phyloP scores from a whole-genome alignment of 116 monocot genomes.

The Phalaenopsis hybrid region DNA sequence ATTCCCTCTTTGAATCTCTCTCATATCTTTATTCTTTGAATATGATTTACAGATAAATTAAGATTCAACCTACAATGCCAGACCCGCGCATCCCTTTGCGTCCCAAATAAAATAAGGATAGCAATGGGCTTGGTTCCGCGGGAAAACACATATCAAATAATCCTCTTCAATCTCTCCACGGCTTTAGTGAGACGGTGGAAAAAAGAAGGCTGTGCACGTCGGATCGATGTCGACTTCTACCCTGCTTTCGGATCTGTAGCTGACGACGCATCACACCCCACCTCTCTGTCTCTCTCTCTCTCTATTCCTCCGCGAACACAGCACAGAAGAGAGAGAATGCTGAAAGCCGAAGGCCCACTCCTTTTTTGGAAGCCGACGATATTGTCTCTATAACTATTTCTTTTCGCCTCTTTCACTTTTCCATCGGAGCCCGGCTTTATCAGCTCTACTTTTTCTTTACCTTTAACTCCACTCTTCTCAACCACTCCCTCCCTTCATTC shows the following conservation, averaged over 20 bases:
- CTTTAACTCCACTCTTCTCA: constrained; percentile 2
- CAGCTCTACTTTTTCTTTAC: not conserved
- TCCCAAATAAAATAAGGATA: no score
- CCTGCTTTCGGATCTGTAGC: constrained; percentile 4
- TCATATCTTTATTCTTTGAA: no score
- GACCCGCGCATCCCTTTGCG: no score
- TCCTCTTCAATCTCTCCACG: no score
- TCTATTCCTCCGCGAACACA: not conserved
- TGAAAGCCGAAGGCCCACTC: constrained; percentile 10
- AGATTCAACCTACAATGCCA: no score
- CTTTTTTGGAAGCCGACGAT: constrained; percentile 7
- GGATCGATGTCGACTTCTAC: constrained; percentile 4
- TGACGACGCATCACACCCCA: not conserved
- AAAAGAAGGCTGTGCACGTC: not conserved
- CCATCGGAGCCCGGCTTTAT: constrained; percentile 2
- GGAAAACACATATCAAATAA: no score
- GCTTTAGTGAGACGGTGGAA: not conserved
- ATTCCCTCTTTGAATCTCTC: no score
- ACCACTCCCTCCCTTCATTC: not conserved
- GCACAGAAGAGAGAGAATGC: not conserved
- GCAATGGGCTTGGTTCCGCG: no score
- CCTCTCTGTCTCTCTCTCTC: constrained; percentile 2
- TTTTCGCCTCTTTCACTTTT: not conserved
- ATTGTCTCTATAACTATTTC: constrained; percentile 3
- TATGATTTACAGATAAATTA: no score